These are phyloP conservation scores for Inonotus hispidus DNA, from an alignment of 1,284 basidiomycete species.

Conservation along the genomic window DNA sequence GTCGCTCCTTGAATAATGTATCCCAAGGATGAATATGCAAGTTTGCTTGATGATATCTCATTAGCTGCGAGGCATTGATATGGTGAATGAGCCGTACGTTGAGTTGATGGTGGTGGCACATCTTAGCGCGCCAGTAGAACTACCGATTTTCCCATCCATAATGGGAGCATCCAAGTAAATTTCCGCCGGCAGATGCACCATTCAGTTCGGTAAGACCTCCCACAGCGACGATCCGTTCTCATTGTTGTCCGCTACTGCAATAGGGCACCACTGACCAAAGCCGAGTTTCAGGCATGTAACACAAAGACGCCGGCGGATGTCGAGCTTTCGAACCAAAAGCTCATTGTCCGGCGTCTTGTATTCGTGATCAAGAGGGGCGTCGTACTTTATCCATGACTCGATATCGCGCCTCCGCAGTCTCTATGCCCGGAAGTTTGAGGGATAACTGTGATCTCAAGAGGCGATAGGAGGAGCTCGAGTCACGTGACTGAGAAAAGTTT, in stretches of 20 bases:
- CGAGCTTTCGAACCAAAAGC: background rate
- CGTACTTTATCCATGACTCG: slow-evolving; percentile 3
- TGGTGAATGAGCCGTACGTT: background rate
- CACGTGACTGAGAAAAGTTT: too few relatives aligned
- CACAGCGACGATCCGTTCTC: background rate
- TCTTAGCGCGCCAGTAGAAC: background rate
- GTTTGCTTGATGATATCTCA: background rate
- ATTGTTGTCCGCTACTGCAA: background rate
- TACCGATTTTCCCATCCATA: slow-evolving; percentile 5
- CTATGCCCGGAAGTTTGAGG: background rate
- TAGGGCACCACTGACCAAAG: slow-evolving; percentile 2
- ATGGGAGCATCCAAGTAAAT: slow-evolving; percentile 1
- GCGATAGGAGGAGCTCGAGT: too few relatives aligned
- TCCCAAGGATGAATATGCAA: background rate
- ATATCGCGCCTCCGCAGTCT: background rate
- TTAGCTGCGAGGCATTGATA: background rate
- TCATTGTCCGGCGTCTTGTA: background rate
- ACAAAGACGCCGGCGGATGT: background rate
- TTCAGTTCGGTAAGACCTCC: background rate
- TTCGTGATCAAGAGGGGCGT: background rate
- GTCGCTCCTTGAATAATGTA: background rate
- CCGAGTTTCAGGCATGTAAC: slow-evolving; percentile 7
- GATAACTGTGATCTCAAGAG: too few relatives aligned
- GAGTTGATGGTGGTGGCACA: slow-evolving; percentile 5
- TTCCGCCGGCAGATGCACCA: background rate